These are phyloP conservation scores for Termitomyces sp. DNA, from an alignment of 768 basidiomycete genomes.

Conservation along the genomic window DNA sequence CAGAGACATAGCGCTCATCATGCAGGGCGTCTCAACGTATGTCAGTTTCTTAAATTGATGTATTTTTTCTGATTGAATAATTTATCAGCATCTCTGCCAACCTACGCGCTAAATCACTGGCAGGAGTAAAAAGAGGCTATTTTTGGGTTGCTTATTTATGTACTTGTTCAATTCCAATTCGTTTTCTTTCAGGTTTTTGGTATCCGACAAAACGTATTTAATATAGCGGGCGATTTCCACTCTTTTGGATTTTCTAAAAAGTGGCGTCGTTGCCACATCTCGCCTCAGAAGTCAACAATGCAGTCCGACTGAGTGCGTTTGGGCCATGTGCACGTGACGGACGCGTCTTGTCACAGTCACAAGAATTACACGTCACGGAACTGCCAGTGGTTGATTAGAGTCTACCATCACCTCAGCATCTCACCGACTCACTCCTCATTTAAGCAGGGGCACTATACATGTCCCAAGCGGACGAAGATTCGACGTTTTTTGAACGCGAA, in stretches of 20 bases:
- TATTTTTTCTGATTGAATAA: not conserved
- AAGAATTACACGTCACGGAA: not conserved
- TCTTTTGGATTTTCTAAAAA: too few species aligned
- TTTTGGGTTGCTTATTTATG: not conserved
- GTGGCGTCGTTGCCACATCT: too few species aligned
- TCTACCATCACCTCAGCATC: not conserved
- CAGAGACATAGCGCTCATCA: slow-evolving; percentile 25
- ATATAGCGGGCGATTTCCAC: not conserved
- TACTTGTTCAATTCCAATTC: not conserved
- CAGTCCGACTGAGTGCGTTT: too few species aligned
- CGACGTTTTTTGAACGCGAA: slow-evolving; percentile 75
- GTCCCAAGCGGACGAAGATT: slow-evolving; percentile 45
- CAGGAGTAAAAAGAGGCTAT: not conserved
- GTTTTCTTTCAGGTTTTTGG: not conserved
- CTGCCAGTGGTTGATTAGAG: not conserved
- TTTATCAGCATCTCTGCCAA: slow-evolving; percentile 22
- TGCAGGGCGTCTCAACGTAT: slow-evolving; percentile 26
- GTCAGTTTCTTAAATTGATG: not conserved
- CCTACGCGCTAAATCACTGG: slow-evolving; percentile 13
- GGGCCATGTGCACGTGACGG: not conserved
- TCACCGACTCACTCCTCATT: not conserved
- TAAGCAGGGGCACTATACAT: slow-evolving; percentile 21
- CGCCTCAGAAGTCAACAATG: too few species aligned
- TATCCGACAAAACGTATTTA: not conserved
- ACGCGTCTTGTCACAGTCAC: slow-evolving; percentile 13